Percentiles rank a stretch among this genome's conserved stretches.
Conservation (phyloP, 75 land plant species). For the Chamaecyparis obtusa region DNA sequence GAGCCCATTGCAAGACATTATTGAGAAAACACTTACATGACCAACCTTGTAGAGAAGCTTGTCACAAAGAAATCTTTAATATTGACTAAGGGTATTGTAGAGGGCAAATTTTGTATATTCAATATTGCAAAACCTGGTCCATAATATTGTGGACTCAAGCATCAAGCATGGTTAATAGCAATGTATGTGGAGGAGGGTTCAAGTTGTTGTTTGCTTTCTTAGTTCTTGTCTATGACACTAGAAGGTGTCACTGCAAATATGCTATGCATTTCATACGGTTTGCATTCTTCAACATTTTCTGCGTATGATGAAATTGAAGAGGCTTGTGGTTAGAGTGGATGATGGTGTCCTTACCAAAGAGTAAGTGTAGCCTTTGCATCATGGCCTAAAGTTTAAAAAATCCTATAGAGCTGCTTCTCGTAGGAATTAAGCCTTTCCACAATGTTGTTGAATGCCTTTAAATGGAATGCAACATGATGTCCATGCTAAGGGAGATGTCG, state of each 20-base stretch:
- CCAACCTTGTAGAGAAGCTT: no score
- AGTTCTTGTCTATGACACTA: neutral
- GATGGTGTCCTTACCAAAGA: neutral
- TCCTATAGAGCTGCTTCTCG: no score
- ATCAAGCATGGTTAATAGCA: neutral
- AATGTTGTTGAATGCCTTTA: no score
- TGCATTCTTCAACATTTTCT: neutral
- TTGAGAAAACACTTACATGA: no score
- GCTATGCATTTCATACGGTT: neutral
- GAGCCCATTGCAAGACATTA: no score
- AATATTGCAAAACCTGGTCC: neutral
- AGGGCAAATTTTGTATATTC: neutral
- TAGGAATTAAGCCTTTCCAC: no score
- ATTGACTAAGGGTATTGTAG: neutral
- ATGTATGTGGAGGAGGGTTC: neutral
- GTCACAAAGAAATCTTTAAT: no score
- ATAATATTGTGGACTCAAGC: neutral
- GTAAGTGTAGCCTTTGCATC: neutral
- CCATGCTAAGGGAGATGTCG: no score
- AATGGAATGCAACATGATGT: no score
- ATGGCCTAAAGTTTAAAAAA: no score
- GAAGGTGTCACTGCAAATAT: neutral
- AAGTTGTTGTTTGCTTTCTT: neutral
- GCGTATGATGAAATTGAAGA: neutral
- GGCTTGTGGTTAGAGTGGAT: neutral